Conservation (phyloP, 192 early-diverging fungal genomes). For the Gryganskiella cystojenkinii region DNA sequence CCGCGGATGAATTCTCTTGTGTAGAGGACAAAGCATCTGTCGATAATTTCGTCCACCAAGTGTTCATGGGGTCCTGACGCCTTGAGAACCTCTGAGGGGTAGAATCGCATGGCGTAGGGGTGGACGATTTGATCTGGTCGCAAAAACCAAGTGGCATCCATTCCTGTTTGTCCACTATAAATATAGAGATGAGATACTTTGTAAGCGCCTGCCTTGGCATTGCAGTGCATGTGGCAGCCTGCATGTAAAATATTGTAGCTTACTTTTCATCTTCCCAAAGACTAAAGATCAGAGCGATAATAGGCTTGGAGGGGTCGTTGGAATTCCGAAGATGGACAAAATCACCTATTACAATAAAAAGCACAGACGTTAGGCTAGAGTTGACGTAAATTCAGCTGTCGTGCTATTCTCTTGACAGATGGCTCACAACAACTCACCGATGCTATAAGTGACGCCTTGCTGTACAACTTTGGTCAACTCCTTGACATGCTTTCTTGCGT, state of each 20-base stretch:
- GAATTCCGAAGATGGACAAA: slow-evolving; percentile 73
- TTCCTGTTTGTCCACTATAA: slow-evolving; percentile 46
- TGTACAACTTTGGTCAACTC: slow-evolving; percentile 17
- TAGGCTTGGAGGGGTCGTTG: slow-evolving; percentile 65
- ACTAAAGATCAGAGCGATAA: slow-evolving; percentile 66
- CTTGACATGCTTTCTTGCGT: slow-evolving; percentile 28
- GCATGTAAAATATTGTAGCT: not conserved
- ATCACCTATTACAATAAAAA: slow-evolving; percentile 56
- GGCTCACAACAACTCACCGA: slow-evolving; percentile 12
- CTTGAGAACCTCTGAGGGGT: slow-evolving; percentile 75
- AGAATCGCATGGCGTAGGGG: slow-evolving; percentile 64
- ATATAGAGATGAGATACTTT: too few relatives aligned
- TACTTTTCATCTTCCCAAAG: slow-evolving; percentile 64
- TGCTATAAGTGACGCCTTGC: slow-evolving; percentile 22
- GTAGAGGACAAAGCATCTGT: slow-evolving; percentile 70
- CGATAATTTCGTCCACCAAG: slow-evolving; percentile 63
- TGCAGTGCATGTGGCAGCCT: not conserved
- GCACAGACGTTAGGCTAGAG: not conserved
- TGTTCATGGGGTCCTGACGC: slow-evolving; percentile 66
- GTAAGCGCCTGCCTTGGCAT: too few relatives aligned
- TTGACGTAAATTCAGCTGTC: not conserved
- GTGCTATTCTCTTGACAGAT: not conserved
- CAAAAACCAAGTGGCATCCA: slow-evolving; percentile 71
- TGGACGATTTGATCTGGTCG: slow-evolving; percentile 75
- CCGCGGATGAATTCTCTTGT: slow-evolving; percentile 68